These are phyloP conservation scores for Pseudocercospora crystallina DNA, from an alignment of 2,329 filamentous ascomycete genomes.

Conservation along the genomic window DNA sequence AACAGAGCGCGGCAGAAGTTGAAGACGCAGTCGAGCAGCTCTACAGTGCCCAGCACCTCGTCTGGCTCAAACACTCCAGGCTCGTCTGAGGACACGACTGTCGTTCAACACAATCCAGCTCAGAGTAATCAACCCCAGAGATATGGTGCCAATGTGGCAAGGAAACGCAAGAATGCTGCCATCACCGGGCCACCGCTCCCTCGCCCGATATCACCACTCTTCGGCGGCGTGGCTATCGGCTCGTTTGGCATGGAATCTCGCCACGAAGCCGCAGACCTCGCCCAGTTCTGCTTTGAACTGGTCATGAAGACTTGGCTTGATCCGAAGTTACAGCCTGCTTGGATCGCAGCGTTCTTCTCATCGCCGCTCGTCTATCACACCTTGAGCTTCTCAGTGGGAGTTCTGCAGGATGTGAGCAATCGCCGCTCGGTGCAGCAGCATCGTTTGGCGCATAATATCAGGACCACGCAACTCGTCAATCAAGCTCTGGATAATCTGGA, in stretches of 20 bases:
- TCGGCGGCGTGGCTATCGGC: slow-evolving; percentile 8
- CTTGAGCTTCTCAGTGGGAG: slow-evolving; percentile 13
- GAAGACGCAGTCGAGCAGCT: not conserved
- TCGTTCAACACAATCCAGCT: not conserved
- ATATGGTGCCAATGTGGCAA: not conserved
- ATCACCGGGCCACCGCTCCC: not conserved
- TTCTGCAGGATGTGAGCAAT: slow-evolving; percentile 10
- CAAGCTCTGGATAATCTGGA: slow-evolving; percentile 8
- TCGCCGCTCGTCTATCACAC: slow-evolving; percentile 12
- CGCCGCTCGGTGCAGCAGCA: slow-evolving; percentile 4
- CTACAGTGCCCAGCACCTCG: no score
- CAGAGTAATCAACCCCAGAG: no score
- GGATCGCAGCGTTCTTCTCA: slow-evolving; percentile 16
- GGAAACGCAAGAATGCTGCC: not conserved
- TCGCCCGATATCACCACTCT: slow-evolving; percentile 11
- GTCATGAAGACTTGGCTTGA: slow-evolving; percentile 13
- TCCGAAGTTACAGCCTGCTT: slow-evolving; percentile 3
- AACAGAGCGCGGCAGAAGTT: slow-evolving; percentile 16
- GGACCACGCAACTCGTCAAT: slow-evolving; percentile 12
- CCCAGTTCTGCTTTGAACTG: slow-evolving; percentile 9
- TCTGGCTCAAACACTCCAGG: not conserved
- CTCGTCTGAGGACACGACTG: not conserved
- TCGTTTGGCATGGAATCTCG: slow-evolving; percentile 7
- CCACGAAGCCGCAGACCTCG: slow-evolving; percentile 13
- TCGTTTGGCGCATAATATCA: slow-evolving; percentile 9